These are phyloP conservation scores for Leccinum variicolor DNA, from an alignment of 768 basidiomycete species.

Conservation along the genomic window DNA sequence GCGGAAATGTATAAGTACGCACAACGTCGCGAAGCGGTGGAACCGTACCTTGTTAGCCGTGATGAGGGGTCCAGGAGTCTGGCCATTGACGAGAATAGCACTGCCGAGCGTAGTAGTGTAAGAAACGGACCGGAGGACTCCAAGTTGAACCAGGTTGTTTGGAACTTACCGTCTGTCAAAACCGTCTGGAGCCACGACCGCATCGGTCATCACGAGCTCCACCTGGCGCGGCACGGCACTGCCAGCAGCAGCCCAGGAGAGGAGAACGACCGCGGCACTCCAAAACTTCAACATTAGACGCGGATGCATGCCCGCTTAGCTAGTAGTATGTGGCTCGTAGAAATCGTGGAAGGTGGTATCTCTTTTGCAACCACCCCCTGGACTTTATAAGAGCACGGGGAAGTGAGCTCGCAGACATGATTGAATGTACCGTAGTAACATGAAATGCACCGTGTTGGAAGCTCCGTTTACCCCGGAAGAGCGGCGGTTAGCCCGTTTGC, in stretches of 20 bases:
- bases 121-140: neutral
- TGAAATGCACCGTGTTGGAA: neutral
- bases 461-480: neutral
- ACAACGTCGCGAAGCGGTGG: neutral
- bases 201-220: slow-evolving; percentile 37
- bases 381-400: neutral
- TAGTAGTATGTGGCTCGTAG: neutral
- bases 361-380: neutral
- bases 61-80: slow-evolving; percentile 40
- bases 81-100: slow-evolving; percentile 40
- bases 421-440: neutral
- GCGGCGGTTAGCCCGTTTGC: neutral
- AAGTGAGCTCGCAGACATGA: neutral
- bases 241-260: neutral
- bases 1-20: neutral
- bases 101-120: slow-evolving; percentile 18
- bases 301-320: slow-evolving; percentile 8
- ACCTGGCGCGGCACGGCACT: slow-evolving; percentile 10
- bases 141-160: neutral
- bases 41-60: slow-evolving; percentile 35
- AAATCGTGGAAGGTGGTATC: neutral
- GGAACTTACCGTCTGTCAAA: slow-evolving; percentile 29
- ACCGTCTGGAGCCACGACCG: slow-evolving; percentile 40
- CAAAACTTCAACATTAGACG: slow-evolving; percentile 3
- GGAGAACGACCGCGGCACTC: slow-evolving; percentile 1